Evolutionary conservation across 2,329 filamentous ascomycete genomes (phyloP), one percentile per base, ranked within the genome.

Genomic region (Ampelomyces quisqualis): DNA sequence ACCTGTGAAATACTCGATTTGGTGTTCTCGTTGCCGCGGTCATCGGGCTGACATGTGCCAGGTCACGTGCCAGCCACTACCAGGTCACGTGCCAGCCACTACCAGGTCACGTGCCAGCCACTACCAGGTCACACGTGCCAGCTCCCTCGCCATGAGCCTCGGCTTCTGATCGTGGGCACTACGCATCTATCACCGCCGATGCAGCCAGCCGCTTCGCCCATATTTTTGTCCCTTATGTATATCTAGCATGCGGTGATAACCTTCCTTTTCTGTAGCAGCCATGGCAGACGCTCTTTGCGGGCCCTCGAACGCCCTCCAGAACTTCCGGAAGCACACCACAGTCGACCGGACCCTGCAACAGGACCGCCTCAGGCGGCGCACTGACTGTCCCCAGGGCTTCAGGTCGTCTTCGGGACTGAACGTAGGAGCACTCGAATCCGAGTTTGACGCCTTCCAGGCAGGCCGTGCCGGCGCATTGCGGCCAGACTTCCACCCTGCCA

Each of bases 221-320:
- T 43, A 34, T 18, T 22, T 34, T 9, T 22, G 24, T 36, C 8
- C 35, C 11, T 30, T 43, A n/a, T n/a, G n/a, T n/a, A n/a, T n/a
- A n/a, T 47, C 22, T 49, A 50, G 46, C 45, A 52, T 53, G 55
- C 51, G 40, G 44, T 57, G 55, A 60, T 55, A 55, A 45, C 45
- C 34, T 31, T 42, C 47, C 45, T 8, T 40, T 27, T 44, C 24
- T 23, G 39, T 19, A 34, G 29, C 34, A 40, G 37, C 51, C 55
- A 86, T 86, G 83, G 74, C 79, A 37, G 82, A 86, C 58, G 76
- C 78, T 54, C 72, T 87, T 40, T 90, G 86, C 64, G 85, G 86
- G 44, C 85, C 86, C 13, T 86, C 86, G 9, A 89, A 86, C 68
- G 78, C 85, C 49, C 78, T 88, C 37, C 86, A 88, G 67, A 84